A percentile compares a stretch with the other conserved stretches of the same genome.
These are phyloP conservation scores for Gryganskiella cystojenkinii DNA, from an alignment of 192 early-diverging fungal genomes.

Conservation along the genomic window DNA sequence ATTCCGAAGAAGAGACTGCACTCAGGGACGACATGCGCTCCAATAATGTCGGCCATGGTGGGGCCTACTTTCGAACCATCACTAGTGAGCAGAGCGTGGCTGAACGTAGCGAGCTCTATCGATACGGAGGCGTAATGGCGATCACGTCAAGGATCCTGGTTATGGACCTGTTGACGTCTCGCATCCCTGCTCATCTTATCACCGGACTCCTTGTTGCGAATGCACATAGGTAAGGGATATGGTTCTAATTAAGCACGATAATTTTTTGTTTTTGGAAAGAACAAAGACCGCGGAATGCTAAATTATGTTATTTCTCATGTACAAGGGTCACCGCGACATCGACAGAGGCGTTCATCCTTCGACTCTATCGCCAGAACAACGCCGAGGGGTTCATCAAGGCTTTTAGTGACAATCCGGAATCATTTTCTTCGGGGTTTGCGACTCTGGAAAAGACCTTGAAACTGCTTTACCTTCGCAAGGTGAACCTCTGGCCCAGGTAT, in stretches of 20 bases:
- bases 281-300: not conserved
- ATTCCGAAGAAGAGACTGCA: conserved; percentile 62
- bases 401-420: conserved; percentile 88
- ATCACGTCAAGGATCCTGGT: conserved; percentile 90
- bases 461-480: conserved; percentile 80
- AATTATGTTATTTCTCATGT: not conserved
- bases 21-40: conserved; percentile 49
- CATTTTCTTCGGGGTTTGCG: conserved; percentile 83
- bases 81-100: conserved; percentile 39
- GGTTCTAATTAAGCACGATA: no score
- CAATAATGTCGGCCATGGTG: conserved; percentile 15
- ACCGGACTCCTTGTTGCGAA: conserved; percentile 89
- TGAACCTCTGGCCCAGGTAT: conserved; percentile 93
- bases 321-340: conserved; percentile 77
- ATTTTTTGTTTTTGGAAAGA: not conserved
- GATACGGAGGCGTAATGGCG: conserved; percentile 84
- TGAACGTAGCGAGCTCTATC: conserved; percentile 71
- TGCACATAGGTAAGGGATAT: conserved; percentile 73
- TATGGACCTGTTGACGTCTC: conserved; percentile 86
- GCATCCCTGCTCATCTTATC: conserved; percentile 79
- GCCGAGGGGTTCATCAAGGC: conserved; percentile 92
- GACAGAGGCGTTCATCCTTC: conserved; percentile 90
- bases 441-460: conserved; percentile 91
- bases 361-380: conserved; percentile 84
- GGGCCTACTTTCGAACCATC: conserved; percentile 32